These are phyloP conservation scores for Lumnitzera racemosa DNA, from an alignment of 345 rosid species.

Conservation along the genomic window DNA sequence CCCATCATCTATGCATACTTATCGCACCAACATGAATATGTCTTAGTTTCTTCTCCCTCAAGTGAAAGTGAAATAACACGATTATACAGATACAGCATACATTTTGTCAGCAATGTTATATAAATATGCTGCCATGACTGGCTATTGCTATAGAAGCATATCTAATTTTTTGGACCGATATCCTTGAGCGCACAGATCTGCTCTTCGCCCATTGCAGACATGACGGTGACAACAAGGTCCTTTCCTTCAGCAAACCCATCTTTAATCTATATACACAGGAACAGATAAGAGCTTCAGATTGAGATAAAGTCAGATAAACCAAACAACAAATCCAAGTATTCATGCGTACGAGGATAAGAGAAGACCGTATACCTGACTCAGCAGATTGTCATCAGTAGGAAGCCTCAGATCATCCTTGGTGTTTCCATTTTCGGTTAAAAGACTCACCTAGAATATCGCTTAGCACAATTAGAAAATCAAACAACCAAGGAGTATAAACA, in stretches of 20 bases:
- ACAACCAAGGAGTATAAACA: background rate
- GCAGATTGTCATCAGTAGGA: conserved; percentile 63
- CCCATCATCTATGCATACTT: too few species aligned
- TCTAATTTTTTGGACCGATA: conserved; percentile 54
- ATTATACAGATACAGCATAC: background rate
- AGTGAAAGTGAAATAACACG: too few species aligned
- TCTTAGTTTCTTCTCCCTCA: too few species aligned
- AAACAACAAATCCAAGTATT: background rate
- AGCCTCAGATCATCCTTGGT: conserved; percentile 77
- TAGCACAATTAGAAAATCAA: background rate
- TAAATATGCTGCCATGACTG: conserved; percentile 12
- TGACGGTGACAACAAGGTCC: conserved; percentile 59
- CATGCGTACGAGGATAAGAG: background rate
- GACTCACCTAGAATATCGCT: conserved; percentile 41
- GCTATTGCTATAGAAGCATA: conserved; percentile 19
- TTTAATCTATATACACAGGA: conserved; percentile 28
- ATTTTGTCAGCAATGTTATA: conserved; percentile 10
- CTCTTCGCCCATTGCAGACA: conserved; percentile 71
- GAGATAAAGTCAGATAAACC: background rate
- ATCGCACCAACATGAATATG: too few species aligned
- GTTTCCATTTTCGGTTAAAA: conserved; percentile 53
- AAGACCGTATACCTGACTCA: conserved; percentile 31
- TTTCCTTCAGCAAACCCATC: conserved; percentile 61
- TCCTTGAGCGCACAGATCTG: conserved; percentile 62
- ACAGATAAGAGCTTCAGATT: background rate